Percentiles rank a stretch among this genome's conserved stretches.
Evolutionary conservation across 345 rosid genomes (phyloP).

Genomic region (Populus deltoides): DNA sequence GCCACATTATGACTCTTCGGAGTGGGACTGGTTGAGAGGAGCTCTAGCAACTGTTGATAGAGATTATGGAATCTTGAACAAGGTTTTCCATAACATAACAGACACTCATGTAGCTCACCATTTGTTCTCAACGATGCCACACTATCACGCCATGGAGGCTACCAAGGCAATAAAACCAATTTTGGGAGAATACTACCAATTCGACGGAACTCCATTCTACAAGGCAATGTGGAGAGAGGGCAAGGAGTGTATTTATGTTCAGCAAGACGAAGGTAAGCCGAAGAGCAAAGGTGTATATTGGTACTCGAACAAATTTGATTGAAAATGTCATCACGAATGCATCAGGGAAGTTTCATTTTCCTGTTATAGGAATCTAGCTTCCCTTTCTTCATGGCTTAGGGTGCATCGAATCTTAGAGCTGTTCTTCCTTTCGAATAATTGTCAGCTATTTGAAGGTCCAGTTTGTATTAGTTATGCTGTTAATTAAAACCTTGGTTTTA

Average conservation of each 20-base stretch:
- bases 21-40: constrained; percentile 39
- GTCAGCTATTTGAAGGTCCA: background rate
- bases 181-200: constrained; percentile 30
- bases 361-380: background rate
- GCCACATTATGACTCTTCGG: constrained; percentile 30
- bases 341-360: background rate
- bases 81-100: constrained; percentile 33
- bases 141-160: constrained; percentile 38
- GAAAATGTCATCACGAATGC: background rate
- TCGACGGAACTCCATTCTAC: constrained; percentile 22
- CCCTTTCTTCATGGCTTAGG: background rate
- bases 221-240: constrained; percentile 36
- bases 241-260: constrained; percentile 29
- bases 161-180: constrained; percentile 24
- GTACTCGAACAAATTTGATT: constrained; percentile 22
- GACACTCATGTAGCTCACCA: constrained; percentile 40
- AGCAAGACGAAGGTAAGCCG: constrained; percentile 16
- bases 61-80: constrained; percentile 36
- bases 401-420: background rate
- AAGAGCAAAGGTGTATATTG: constrained; percentile 27
- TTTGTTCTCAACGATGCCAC: constrained; percentile 32
- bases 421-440: background rate
- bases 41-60: constrained; percentile 34
- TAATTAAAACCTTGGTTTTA: too few species aligned
- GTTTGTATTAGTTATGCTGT: background rate